Evolutionary conservation across 129 eudicot species (phyloP).

Genomic region (Heracleum sosnowskyi): DNA sequence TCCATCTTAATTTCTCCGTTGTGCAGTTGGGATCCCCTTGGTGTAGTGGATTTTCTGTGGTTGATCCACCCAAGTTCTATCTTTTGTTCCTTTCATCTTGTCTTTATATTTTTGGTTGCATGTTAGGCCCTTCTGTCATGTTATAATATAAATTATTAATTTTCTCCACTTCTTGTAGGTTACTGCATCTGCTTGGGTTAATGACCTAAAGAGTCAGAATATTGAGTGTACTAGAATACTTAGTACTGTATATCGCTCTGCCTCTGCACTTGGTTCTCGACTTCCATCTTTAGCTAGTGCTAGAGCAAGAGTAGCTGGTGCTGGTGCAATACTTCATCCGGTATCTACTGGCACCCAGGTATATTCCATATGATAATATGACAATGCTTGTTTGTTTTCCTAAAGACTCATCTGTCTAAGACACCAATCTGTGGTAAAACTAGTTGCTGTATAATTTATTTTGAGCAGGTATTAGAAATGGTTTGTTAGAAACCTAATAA

Average conservation of each 20-base stretch:
- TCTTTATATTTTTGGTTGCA: not conserved
- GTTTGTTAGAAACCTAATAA: not conserved
- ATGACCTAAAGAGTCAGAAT: conserved; percentile 79
- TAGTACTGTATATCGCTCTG: conserved; percentile 85
- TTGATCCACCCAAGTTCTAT: no score
- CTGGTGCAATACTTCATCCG: conserved; percentile 86
- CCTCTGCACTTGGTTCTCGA: conserved; percentile 92
- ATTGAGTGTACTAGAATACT: conserved; percentile 83
- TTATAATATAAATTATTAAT: not conserved
- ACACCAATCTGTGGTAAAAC: not conserved
- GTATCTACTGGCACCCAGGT: conserved; percentile 97
- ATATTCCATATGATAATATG: conserved; percentile 6
- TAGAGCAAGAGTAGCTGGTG: conserved; percentile 87
- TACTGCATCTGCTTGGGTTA: conserved; percentile 96
- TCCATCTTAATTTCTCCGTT: no score
- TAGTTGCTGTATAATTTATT: not conserved
- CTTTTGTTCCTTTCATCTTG: no score
- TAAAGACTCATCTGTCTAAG: not conserved
- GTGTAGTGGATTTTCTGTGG: no score
- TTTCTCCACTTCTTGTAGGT: conserved; percentile 34
- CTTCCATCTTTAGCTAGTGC: conserved; percentile 95
- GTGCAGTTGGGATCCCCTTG: no score
- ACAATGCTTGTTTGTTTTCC: not conserved
- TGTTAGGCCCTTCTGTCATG: not conserved
- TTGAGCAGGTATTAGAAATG: not conserved